Evolutionary conservation across 2,329 filamentous ascomycete species (phyloP), one percentile per base, ranked within the genome.

Genomic region (Botrytis galanthina): DNA sequence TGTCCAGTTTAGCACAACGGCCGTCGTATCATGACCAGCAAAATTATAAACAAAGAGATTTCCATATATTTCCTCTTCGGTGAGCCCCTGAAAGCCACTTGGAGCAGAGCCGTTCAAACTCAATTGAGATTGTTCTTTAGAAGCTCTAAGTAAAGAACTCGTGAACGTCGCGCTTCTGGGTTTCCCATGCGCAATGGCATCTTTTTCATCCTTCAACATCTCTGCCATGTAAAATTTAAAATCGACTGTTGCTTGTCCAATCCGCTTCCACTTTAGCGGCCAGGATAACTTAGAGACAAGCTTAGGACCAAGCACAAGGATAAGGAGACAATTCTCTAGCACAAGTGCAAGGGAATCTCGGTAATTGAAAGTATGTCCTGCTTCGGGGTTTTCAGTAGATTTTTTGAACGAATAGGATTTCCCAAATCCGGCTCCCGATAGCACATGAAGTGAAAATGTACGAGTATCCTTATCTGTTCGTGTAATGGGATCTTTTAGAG

Each of bases 21-120:
- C 79, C 22, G 80, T 80, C 0, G 80, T 80, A 68, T 82, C 80
- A 62, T 81, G 79, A 6, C 79, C 80, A 8, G 79, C 80, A 37
- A 81, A 70, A n/a, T 76, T 79, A 57, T 77, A 80, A 32, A 81
- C 74, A 61, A 81, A 82, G 0, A 80, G 73, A 69, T 82, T 82
- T 7, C 80, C 79, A 26, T 77, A 74, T 9, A 82, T 79, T 62
- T 81, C 80, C 0, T 75, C 74, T 63, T 84, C 82, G 0, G 78
- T 84, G 46, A 83, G n/a, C 51, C 74, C 69, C 18, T 54, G n/a
- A 29, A 51, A 64, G 20, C n/a, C 35, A 32, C 26, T 42, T 26
- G 35, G 4, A 26, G n/a, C 44, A 71, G n/a, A 72, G 32, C 26
- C n/a, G 6, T 64, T 37, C 16, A 20, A 66, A 5, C 29, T n/a